phyloP scores from a whole-genome alignment of 352 stramenopile genomes.

The Thalassiosira ordinaria region DNA sequence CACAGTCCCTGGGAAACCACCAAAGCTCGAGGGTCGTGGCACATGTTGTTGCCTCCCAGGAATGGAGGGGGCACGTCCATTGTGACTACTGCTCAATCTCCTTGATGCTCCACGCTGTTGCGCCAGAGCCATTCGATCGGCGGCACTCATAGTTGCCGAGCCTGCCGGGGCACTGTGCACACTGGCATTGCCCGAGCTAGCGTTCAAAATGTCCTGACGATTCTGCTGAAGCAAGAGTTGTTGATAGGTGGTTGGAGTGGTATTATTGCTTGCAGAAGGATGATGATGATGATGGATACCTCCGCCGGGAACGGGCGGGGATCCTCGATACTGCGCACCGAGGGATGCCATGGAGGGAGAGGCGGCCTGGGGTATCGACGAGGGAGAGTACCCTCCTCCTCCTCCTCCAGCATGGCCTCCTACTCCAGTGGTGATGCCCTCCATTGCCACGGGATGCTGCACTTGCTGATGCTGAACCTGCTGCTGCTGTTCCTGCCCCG shows the following conservation, averaged over 20 bases:
- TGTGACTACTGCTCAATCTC: no score
- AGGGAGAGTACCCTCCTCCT: slow-evolving; percentile 4
- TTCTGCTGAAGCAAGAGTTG: slow-evolving; percentile 20
- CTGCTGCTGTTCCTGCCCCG: background rate
- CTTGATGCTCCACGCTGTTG: background rate
- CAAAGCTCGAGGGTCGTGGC: slow-evolving; percentile 10
- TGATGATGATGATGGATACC: no score
- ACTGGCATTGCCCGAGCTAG: background rate
- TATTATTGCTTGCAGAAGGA: no score
- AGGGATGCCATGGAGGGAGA: slow-evolving; percentile 10
- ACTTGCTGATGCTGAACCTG: slow-evolving; percentile 10
- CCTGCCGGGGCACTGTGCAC: background rate
- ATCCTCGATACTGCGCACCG: no score
- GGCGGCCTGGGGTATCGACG: slow-evolving; percentile 31
- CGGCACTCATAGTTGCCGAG: no score
- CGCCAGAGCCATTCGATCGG: slow-evolving; percentile 14
- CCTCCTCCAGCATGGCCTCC: background rate
- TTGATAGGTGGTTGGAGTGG: slow-evolving; percentile 18
- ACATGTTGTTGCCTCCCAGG: background rate
- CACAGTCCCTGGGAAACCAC: slow-evolving; percentile 27
- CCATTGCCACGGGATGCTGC: background rate
- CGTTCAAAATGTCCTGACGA: slow-evolving; percentile 13
- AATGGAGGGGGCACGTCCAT: no score
- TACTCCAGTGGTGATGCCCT: background rate
- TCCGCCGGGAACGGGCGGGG: background rate